Conservation (phyloP, 1,284 basidiomycete genomes). For the Inonotus obliquus region DNA sequence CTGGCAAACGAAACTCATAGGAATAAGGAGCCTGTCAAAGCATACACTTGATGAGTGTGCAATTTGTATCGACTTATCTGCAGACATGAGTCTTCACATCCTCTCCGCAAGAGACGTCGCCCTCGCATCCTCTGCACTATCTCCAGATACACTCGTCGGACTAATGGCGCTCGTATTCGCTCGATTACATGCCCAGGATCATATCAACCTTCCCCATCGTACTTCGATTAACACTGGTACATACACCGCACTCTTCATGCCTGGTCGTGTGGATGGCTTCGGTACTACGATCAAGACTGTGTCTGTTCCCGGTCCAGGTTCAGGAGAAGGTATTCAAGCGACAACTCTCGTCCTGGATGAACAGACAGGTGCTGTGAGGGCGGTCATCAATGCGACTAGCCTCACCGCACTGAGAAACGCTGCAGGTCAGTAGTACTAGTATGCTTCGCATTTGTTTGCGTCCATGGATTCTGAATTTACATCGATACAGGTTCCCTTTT, state of each 20-base stretch:
- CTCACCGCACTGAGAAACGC: conserved; percentile 80
- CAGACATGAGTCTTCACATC: conserved; percentile 8
- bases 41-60: too few relatives aligned
- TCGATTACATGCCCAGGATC: background rate
- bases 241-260: conserved; percentile 68
- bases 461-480: background rate
- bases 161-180: conserved; percentile 16
- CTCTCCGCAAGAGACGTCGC: conserved; percentile 11
- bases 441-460: background rate
- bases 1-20: too few relatives aligned
- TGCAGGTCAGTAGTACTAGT: conserved; percentile 51
- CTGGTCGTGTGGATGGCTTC: conserved; percentile 45
- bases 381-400: conserved; percentile 69
- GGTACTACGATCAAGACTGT: conserved; percentile 70
- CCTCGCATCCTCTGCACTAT: conserved; percentile 1
- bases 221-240: conserved; percentile 40
- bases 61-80: too few relatives aligned
- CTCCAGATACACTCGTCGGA: conserved; percentile 1
- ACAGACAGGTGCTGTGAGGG: conserved; percentile 56
- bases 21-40: too few relatives aligned
- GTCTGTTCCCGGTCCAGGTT: conserved; percentile 46
- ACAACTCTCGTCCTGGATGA: conserved; percentile 77
- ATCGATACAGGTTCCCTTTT: conserved; percentile 59
- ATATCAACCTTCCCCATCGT: conserved; percentile 44
- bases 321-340: conserved; percentile 58